These are phyloP conservation scores for Biscutella laevigata DNA, from an alignment of 441 rosid species.

Conservation along the genomic window DNA sequence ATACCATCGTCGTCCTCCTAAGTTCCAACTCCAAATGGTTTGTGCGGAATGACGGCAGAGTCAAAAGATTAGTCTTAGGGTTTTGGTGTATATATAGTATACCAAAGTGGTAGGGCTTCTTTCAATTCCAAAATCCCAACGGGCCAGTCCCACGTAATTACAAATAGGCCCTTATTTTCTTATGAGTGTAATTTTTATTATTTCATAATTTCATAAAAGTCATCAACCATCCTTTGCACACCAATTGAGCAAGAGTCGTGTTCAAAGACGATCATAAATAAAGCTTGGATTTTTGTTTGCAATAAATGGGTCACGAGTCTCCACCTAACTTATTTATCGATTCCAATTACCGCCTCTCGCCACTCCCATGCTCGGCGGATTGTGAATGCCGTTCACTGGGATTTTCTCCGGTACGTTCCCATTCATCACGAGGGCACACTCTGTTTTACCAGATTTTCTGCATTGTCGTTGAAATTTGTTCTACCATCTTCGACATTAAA, in stretches of 20 bases:
- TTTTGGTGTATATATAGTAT: slow-evolving; percentile 13
- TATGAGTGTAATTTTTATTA: no score
- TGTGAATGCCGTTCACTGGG: slow-evolving; percentile 25
- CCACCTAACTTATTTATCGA: slow-evolving; percentile 2
- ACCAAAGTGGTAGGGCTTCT: slow-evolving; percentile 9
- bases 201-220: no score
- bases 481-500: not conserved
- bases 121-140: no score
- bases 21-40: slow-evolving; percentile 15
- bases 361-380: slow-evolving; percentile 8
- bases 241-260: no score
- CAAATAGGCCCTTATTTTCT: not conserved
- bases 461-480: slow-evolving; percentile 1
- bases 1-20: slow-evolving; percentile 17
- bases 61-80: slow-evolving; percentile 16
- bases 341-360: not conserved
- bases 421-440: slow-evolving; percentile 1
- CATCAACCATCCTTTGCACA: no score
- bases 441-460: slow-evolving; percentile 10
- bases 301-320: slow-evolving; percentile 16
- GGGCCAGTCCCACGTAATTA: not conserved
- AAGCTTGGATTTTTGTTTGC: no score
- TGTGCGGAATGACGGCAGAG: slow-evolving; percentile 17
- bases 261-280: no score
- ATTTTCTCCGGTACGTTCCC: slow-evolving; percentile 17